Evolutionary conservation across 78 protist species (phyloP).

Genomic region (Trichosphaerium sp.): DNA sequence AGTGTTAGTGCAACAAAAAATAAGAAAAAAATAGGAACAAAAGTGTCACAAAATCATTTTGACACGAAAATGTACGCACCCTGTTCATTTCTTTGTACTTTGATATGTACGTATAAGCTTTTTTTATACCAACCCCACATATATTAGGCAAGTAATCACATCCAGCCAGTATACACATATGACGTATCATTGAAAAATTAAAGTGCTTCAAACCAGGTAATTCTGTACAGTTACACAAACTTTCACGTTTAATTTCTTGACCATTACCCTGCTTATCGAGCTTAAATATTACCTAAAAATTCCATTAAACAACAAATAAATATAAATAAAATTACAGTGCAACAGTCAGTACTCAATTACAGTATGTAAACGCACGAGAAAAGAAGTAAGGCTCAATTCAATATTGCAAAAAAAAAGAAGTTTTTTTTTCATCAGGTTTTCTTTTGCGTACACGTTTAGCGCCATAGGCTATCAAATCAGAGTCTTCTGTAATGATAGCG

Average conservation of each 20-base stretch:
- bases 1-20: background rate
- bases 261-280: slow-evolving; percentile 30
- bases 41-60: too few relatives aligned
- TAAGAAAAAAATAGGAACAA: background rate
- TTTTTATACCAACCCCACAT: slow-evolving; percentile 82
- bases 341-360: background rate
- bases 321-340: background rate
- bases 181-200: slow-evolving; percentile 25
- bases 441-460: background rate
- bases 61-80: background rate
- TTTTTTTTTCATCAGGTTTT: background rate
- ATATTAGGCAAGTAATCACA: slow-evolving; percentile 89
- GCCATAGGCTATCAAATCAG: slow-evolving; percentile 88
- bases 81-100: slow-evolving; percentile 12
- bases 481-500: slow-evolving; percentile 90
- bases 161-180: slow-evolving; percentile 85
- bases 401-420: background rate
- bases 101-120: slow-evolving; percentile 50
- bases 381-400: background rate
- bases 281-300: slow-evolving; percentile 3
- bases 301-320: background rate
- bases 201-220: background rate
- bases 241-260: slow-evolving; percentile 17
- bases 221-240: slow-evolving; percentile 8
- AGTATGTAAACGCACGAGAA: background rate